Percentiles rank a stretch among this genome's conserved stretches.
Conservation (phyloP, 2,329 filamentous ascomycete species). For the Botrytis galanthina region DNA sequence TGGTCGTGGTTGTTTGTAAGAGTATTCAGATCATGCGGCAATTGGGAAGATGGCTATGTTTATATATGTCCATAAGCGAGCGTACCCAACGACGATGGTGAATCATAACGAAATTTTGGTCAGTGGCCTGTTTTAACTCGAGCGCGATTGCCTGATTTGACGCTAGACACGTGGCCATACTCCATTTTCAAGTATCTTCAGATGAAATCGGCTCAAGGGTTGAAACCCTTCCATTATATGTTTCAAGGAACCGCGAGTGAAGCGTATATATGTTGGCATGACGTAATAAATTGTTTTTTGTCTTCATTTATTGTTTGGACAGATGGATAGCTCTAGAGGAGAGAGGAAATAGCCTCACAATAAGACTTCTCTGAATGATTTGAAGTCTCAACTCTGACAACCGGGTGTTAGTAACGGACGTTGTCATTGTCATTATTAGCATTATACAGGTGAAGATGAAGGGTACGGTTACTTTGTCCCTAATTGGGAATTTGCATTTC, state of each 20-base stretch:
- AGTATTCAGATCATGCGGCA: neutral
- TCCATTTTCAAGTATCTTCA: constrained; percentile 13
- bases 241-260: neutral
- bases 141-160: constrained; percentile 4
- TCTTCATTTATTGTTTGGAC: neutral
- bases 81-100: constrained; percentile 4
- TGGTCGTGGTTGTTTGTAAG: neutral
- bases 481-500: neutral
- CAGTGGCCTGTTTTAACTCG: constrained; percentile 4
- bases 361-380: neutral
- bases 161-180: constrained; percentile 17
- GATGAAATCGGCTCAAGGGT: neutral
- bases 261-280: neutral
- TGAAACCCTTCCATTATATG: neutral
- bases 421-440: neutral
- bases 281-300: neutral
- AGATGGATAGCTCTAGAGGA: neutral
- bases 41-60: neutral
- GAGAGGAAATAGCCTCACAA: neutral
- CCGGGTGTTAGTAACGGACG: too few relatives aligned
- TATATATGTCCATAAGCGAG: constrained; percentile 10
- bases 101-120: neutral
- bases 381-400: neutral
- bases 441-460: neutral
- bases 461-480: neutral